phyloP scores from a whole-genome alignment of 2,329 filamentous ascomycete genomes.

The Alternaria brassicicola region DNA sequence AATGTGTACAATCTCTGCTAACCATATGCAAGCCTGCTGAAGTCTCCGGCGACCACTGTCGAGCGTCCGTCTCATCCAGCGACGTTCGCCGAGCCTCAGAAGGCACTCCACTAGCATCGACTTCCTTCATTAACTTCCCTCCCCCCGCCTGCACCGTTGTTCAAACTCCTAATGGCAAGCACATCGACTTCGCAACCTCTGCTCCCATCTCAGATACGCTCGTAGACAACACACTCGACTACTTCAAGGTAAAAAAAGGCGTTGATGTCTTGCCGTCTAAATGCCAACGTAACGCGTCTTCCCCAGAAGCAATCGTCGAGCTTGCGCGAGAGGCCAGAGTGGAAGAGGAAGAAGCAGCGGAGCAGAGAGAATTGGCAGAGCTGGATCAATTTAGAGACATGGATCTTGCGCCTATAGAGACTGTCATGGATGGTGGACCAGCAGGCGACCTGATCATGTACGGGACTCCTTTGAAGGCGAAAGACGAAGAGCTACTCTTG shows the following conservation, averaged over 20 bases:
- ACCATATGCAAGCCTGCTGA: not conserved
- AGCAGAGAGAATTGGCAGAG: constrained; percentile 2
- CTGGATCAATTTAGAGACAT: constrained; percentile 23
- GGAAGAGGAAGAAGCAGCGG: constrained; percentile 12
- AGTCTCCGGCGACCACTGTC: not conserved
- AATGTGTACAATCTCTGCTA: not conserved
- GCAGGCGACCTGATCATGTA: constrained; percentile 26
- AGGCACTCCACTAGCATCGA: not conserved
- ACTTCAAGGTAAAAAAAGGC: constrained; percentile 24
- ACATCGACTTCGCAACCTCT: constrained; percentile 12
- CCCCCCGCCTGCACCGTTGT: not conserved
- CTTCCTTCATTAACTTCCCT: not conserved
- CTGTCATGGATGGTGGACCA: constrained; percentile 15
- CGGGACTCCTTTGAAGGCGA: constrained; percentile 7
- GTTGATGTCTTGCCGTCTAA: constrained; percentile 22
- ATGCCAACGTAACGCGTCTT: constrained; percentile 25
- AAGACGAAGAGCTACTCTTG: not conserved
- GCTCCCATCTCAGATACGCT: constrained; percentile 17
- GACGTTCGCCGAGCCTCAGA: constrained; percentile 1
- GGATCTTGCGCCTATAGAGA: constrained; percentile 32
- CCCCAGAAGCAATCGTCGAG: constrained; percentile 29
- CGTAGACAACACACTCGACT: constrained; percentile 24
- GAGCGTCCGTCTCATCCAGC: not conserved
- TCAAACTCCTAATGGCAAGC: not conserved
- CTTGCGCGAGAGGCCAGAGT: constrained; percentile 18